Evolutionary conservation across 1,284 basidiomycete genomes (phyloP), one percentile per base, ranked within the genome.

Genomic region (Puccinia novopanici): DNA sequence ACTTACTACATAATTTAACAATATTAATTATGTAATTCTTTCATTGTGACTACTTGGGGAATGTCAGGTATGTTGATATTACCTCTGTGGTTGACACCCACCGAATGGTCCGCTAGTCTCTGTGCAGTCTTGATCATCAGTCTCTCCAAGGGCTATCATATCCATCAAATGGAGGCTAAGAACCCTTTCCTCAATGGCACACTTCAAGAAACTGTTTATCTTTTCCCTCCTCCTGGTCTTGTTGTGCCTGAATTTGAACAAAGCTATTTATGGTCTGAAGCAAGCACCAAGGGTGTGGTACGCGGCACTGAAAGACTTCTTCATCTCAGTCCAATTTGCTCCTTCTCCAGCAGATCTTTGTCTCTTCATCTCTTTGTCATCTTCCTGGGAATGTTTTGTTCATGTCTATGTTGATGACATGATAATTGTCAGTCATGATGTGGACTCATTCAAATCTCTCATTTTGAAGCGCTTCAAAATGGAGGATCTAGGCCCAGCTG

Each of bases 221-320:
- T 71, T 10, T 15, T 27, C 2, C 34, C 50, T 15, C 70, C 70
- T 2, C 30, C 45, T 10, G 70, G 70, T 27, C 48, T 50, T 22
- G 19, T 50, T 13, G 30, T 71, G 19, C 68, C 68, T 2, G 42
- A 27, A 27, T 17, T 34, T 65, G n/a, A n/a, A n/a, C n/a, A n/a
- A n/a, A n/a, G n/a, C n/a, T n/a, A n/a, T n/a, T n/a, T n/a, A n/a
- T n/a, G 45, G 50, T 5, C 50, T 71, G 27, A 72, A 72, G 19
- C 70, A 72, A 19, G 70, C 19, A 6, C 70, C 70, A 15, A 13
- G 30, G 27, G 45, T 72, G 0, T 72, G 70, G 70, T 72, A 72
- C 30, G 70, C 24, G 9, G 45, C 12, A 1, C 52, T 72, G 2
- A 54, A 22, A 13, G 48, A 3, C 1, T 72, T 72, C 24, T 72